Evolutionary conservation across 2,329 filamentous ascomycete genomes (phyloP).

Genomic region (Cladorrhinum sp.): DNA sequence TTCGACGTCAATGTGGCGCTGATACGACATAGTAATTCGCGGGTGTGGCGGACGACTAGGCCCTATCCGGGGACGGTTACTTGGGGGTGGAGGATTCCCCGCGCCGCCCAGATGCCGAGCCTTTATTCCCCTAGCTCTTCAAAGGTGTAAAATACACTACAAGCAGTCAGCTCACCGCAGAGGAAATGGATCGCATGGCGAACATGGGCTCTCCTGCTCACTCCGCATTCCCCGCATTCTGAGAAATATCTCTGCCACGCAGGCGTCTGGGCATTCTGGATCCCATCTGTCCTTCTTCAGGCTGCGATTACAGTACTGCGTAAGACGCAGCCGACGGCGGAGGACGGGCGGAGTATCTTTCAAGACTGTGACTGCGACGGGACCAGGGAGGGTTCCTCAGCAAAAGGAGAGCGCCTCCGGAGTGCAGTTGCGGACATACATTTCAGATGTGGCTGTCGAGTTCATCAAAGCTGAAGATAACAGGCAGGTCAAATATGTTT

Average conservation of each 20-base stretch:
- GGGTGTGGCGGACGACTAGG: neutral
- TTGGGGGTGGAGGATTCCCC: neutral
- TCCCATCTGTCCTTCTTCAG: neutral
- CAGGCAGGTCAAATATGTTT: neutral
- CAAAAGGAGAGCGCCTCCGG: neutral
- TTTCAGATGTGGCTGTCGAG: neutral
- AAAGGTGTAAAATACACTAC: neutral
- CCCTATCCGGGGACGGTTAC: neutral
- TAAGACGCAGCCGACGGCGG: neutral
- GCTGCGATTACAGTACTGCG: neutral
- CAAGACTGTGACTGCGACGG: neutral
- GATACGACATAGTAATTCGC: neutral
- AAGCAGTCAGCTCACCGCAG: neutral
- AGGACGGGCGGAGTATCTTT: too few relatives aligned
- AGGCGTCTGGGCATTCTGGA: constrained; percentile 6
- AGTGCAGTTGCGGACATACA: neutral
- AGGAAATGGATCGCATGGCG: neutral
- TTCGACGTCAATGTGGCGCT: neutral
- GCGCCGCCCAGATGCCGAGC: neutral
- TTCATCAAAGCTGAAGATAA: neutral
- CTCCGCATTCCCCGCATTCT: constrained; percentile 10
- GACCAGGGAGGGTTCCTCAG: neutral
- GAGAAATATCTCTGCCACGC: neutral
- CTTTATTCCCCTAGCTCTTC: neutral
- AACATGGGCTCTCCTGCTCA: neutral